phyloP scores from a whole-genome alignment of 495 filamentous ascomycete species.

The Elasticomyces elasticus region DNA sequence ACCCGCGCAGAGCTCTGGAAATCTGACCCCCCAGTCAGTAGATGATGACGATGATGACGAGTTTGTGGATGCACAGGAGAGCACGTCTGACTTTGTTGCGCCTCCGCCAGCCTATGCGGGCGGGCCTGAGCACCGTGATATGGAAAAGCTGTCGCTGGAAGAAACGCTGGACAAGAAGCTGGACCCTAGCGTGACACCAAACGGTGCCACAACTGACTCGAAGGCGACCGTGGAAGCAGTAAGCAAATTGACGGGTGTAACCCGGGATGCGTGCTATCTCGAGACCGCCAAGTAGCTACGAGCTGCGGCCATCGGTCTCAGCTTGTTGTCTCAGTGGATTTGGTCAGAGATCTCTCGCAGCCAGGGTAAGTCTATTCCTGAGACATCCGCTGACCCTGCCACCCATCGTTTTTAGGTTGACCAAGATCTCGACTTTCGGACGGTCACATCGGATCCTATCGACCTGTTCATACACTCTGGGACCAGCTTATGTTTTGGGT shows the following conservation, averaged over 20 bases:
- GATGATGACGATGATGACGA: slow-evolving; percentile 28
- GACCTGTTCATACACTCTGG: slow-evolving; percentile 86
- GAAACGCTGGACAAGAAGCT: slow-evolving; percentile 3
- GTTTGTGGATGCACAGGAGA: slow-evolving; percentile 40
- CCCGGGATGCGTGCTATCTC: too few species aligned
- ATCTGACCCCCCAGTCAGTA: slow-evolving; percentile 5
- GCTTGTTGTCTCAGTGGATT: too few species aligned
- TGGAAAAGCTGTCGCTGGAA: slow-evolving; percentile 28
- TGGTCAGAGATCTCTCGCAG: too few species aligned
- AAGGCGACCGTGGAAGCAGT: slow-evolving; percentile 3
- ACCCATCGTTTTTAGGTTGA: too few species aligned
- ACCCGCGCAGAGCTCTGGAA: not conserved
- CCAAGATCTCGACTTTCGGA: slow-evolving; percentile 15
- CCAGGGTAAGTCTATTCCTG: too few species aligned
- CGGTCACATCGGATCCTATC: slow-evolving; percentile 27
- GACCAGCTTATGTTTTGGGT: slow-evolving; percentile 76
- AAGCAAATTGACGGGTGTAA: too few species aligned
- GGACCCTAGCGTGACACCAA: not conserved
- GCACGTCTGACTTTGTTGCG: slow-evolving; percentile 11
- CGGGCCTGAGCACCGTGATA: slow-evolving; percentile 24
- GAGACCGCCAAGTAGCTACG: too few species aligned
- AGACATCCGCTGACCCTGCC: too few species aligned
- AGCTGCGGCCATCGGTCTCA: too few species aligned
- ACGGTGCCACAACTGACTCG: not conserved
- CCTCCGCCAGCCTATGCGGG: slow-evolving; percentile 28